These are phyloP conservation scores for Acidiella bohemica DNA, from an alignment of 495 filamentous ascomycete species.

Conservation along the genomic window DNA sequence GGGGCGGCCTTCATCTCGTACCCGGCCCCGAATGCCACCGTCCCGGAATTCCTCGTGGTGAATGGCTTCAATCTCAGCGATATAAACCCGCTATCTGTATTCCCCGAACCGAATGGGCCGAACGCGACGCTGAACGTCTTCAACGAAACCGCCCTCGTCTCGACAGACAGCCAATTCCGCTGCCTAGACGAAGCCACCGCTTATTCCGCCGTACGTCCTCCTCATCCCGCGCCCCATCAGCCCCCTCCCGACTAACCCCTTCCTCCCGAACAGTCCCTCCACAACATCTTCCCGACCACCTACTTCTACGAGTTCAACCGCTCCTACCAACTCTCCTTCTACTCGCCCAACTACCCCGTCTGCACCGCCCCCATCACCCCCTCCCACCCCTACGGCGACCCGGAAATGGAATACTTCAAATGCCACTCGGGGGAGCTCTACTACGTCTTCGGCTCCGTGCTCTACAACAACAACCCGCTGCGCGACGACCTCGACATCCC, in stretches of 20 bases:
- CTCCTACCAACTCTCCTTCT: slow-evolving; percentile 37
- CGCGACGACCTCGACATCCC: slow-evolving; percentile 25
- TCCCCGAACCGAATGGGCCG: slow-evolving; percentile 14
- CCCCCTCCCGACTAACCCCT: no score
- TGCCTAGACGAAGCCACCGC: slow-evolving; percentile 38
- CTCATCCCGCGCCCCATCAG: no score
- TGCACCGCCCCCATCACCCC: slow-evolving; percentile 33
- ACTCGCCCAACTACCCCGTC: slow-evolving; percentile 30
- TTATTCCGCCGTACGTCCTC: slow-evolving; percentile 20
- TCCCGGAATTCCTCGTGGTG: slow-evolving; percentile 6
- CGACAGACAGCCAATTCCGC: slow-evolving; percentile 39
- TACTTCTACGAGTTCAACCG: slow-evolving; percentile 42
- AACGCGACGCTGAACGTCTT: slow-evolving; percentile 35
- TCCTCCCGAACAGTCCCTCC: slow-evolving; percentile 11
- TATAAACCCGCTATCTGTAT: slow-evolving; percentile 17
- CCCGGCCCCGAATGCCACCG: slow-evolving; percentile 30
- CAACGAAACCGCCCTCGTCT: slow-evolving; percentile 31
- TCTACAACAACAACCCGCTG: slow-evolving; percentile 17
- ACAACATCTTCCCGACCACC: slow-evolving; percentile 22
- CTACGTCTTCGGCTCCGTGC: slow-evolving; percentile 31
- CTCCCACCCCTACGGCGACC: slow-evolving; percentile 32
- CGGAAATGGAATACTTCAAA: slow-evolving; percentile 31
- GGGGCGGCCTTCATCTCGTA: slow-evolving; percentile 36
- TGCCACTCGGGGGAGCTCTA: slow-evolving; percentile 39
- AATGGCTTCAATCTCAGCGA: slow-evolving; percentile 30